Conservation (phyloP, 768 basidiomycete genomes). For the Mycena kentingensis region DNA sequence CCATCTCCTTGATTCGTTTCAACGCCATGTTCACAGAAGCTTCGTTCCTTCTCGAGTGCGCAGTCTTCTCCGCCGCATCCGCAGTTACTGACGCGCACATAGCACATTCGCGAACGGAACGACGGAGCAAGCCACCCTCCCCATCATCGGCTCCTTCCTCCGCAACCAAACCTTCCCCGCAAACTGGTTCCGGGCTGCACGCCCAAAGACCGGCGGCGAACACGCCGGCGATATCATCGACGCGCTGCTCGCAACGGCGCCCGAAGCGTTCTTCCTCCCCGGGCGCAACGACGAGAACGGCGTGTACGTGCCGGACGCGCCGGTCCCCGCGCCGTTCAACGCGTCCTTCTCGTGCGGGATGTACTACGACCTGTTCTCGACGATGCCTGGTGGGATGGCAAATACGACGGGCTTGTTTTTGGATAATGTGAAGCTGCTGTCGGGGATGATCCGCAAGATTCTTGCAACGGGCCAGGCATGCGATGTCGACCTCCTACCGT, state of each 20-base stretch:
- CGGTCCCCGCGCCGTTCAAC: conserved; percentile 10
- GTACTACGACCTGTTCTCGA: neutral
- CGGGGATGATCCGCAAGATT: neutral
- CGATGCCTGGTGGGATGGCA: neutral
- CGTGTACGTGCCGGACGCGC: conserved; percentile 8
- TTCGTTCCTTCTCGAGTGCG: too few relatives aligned
- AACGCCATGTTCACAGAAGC: too few relatives aligned
- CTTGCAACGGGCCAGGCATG: too few relatives aligned
- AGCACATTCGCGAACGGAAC: neutral
- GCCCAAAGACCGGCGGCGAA: neutral
- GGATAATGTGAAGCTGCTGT: neutral
- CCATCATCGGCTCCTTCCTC: too few relatives aligned
- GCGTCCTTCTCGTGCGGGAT: neutral
- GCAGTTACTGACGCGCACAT: neutral
- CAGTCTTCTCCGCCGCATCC: too few relatives aligned
- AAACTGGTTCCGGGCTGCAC: conserved; percentile 13
- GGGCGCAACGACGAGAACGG: conserved; percentile 12
- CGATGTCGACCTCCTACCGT: too few relatives aligned
- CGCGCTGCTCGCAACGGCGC: conserved; percentile 3
- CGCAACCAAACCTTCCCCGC: conserved; percentile 3
- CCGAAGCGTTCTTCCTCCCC: neutral
- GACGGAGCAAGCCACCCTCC: neutral
- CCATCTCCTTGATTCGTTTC: too few relatives aligned
- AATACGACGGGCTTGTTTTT: neutral
- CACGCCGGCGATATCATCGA: neutral